phyloP scores from a whole-genome alignment of 2,329 filamentous ascomycete species.

The Sclerotinia sclerotiorum region DNA sequence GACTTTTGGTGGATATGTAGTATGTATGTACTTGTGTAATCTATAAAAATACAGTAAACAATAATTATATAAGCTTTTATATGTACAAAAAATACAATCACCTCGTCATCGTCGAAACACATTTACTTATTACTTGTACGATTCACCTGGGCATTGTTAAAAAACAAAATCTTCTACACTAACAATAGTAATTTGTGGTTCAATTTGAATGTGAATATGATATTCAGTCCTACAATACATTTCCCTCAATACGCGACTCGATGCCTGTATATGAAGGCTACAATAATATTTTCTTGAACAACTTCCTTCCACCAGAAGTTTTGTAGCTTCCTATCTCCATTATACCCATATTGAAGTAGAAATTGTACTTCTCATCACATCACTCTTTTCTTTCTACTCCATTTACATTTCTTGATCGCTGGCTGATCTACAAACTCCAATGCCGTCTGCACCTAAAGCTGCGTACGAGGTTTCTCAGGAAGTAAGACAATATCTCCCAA shows the following conservation, averaged over 20 bases:
- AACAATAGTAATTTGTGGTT: not conserved
- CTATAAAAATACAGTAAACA: not conserved
- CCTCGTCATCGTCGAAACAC: not conserved
- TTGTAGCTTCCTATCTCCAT: not conserved
- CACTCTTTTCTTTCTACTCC: too few relatives aligned
- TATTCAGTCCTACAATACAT: not conserved
- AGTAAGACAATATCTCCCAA: not conserved
- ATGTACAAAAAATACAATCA: not conserved
- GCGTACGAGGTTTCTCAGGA: not conserved
- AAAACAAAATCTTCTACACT: too few relatives aligned
- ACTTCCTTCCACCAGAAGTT: not conserved
- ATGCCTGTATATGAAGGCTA: constrained; percentile 9
- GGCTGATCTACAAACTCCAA: not conserved
- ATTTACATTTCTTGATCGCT: not conserved
- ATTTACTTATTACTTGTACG: not conserved
- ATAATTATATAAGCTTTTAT: not conserved
- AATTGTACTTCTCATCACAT: not conserved
- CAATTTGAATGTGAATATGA: not conserved
- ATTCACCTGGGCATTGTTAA: too few relatives aligned
- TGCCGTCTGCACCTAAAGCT: not conserved
- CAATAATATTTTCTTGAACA: not conserved
- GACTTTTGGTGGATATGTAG: not conserved
- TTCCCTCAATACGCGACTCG: not conserved
- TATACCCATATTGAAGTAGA: not conserved
- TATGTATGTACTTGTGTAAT: too few relatives aligned